Evolutionary conservation across 1,139 yeast species (phyloP), one percentile per base, ranked within the genome.

Genomic region (Yamadazyma membranifaciens): DNA sequence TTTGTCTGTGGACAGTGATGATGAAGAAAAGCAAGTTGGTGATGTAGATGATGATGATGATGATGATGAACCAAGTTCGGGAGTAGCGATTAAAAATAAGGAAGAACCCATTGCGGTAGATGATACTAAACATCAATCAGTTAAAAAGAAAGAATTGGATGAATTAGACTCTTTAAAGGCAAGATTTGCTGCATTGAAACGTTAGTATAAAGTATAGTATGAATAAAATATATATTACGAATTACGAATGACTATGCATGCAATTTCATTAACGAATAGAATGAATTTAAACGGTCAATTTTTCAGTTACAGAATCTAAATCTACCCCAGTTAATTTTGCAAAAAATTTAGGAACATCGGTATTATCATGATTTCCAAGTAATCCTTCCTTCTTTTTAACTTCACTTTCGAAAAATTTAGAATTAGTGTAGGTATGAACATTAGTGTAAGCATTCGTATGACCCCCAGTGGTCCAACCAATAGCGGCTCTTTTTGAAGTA

Each of bases 381-480:
- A 87, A 65, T 6, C 75, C 67, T 26, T 60, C 51, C 12, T 68
- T 62, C 9, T 61, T 52, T 33, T 45, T 45, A 29, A 81, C 55
- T 43, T 65, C 52, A 4, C 56, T 44, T 51, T 64, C 62, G 30
- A 79, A 65, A 1, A 60, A 51, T 28, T 67, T 65, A 35, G 74
- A 74, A 52, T 83, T 83, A 29, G 88, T 74, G 56, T 81, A 76
- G 0, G 82, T 95, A 57, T 86, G 88, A 35, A 87, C 82, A 54
- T 87, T 86, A 30, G 88, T 95, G 59, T 88, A 96, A 10, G 86
- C 95, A 0, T 94, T 94, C 15, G 94, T 81, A 59, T 88, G 96
- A 20, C 96, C 96, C 54, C 86, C 92, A 0, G 96, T 86, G 6
- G 92, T 71, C 95, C 95, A 88, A 10, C 96, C 96, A 36, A 87